Evolutionary conservation across 257 asterid species (phyloP), one percentile per base, ranked within the genome.

Genomic region (Lantana camara): DNA sequence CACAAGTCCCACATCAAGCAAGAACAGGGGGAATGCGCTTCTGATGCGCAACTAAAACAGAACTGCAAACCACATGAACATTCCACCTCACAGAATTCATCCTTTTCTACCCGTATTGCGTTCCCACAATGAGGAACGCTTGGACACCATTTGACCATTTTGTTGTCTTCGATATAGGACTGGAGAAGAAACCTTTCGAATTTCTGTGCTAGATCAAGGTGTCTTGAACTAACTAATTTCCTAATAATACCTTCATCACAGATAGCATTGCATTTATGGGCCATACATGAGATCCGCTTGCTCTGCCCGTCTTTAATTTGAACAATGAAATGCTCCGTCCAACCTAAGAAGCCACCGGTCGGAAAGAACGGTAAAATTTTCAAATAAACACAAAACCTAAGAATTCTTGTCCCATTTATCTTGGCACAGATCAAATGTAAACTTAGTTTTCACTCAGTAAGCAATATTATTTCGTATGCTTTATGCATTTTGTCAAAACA

Each of bases 141-240:
- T 5, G 96, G 97, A 77, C 96, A 91, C 97, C 97, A 91, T 66
- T 85, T 85, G 58, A 88, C 97, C 97, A 83, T 91, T 73, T 79
- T 85, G 77, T 91, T 91, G 78, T 91, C 97, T 75, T 91, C 97
- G 48, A 91, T 85, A 73, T 91, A 91, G 5, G 97, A 91, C 74
- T 85, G 96, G 7, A 88, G 89, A 53, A 91, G 96, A 79, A 82
- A 83, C 12, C 95, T 74, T 49, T 91, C 97, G 64, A 91, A 91
- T 67, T 85, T 91, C 75, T 76, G 85, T 1, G 91, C 97, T 45
- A 91, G 73, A 75, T 82, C 91, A 11, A 86, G 91, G 58, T 83
- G 85, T 48, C 75, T 77, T 74, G 61, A 47, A 24, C 85, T 73
- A 40, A 91, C 93, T 46, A 91, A 75, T 62, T 80, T 82, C 66